Evolutionary conservation across 2,329 filamentous ascomycete species (phyloP).

Genomic region (Podosphaera aphanis): DNA sequence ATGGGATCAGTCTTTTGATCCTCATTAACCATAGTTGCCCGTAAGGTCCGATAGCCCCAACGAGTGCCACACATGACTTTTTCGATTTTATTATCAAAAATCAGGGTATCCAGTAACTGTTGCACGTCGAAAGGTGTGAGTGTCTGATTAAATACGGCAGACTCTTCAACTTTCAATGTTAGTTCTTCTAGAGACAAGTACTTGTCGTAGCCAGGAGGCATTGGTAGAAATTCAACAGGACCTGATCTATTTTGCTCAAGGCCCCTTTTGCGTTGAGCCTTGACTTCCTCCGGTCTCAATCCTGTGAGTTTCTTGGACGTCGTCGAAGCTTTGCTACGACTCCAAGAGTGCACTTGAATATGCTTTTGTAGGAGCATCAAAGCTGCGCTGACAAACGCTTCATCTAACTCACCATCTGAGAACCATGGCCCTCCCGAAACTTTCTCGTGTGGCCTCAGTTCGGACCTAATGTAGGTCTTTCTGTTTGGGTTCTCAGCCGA

Average conservation of each 20-base stretch:
- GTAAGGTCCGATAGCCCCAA: constrained; percentile 16
- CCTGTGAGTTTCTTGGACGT: constrained; percentile 29
- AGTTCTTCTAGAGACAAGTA: constrained; percentile 69
- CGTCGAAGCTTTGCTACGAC: constrained; percentile 18
- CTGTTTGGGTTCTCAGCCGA: constrained; percentile 75
- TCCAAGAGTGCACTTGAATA: constrained; percentile 50
- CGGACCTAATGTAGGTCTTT: constrained; percentile 88
- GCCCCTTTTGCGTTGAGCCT: constrained; percentile 10
- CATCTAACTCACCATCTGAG: constrained; percentile 72
- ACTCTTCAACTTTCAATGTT: constrained; percentile 46
- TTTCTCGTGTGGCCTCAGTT: constrained; percentile 64
- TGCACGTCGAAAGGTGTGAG: constrained; percentile 54
- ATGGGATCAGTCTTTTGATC: constrained; percentile 25
- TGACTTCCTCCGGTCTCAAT: constrained; percentile 23
- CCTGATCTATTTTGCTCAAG: constrained; percentile 8
- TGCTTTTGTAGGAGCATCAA: constrained; percentile 50
- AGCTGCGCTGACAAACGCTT: constrained; percentile 62
- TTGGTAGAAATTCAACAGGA: constrained; percentile 20
- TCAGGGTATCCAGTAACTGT: constrained; percentile 67
- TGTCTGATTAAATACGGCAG: constrained; percentile 45
- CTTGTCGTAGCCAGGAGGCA: constrained; percentile 39
- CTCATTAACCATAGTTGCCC: constrained; percentile 14
- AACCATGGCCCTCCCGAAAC: constrained; percentile 91
- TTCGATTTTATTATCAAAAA: constrained; percentile 71
- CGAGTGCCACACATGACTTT: constrained; percentile 18